These are phyloP conservation scores for Aotearoamyces nothofagi DNA, from an alignment of 2,329 filamentous ascomycete genomes.

Conservation along the genomic window DNA sequence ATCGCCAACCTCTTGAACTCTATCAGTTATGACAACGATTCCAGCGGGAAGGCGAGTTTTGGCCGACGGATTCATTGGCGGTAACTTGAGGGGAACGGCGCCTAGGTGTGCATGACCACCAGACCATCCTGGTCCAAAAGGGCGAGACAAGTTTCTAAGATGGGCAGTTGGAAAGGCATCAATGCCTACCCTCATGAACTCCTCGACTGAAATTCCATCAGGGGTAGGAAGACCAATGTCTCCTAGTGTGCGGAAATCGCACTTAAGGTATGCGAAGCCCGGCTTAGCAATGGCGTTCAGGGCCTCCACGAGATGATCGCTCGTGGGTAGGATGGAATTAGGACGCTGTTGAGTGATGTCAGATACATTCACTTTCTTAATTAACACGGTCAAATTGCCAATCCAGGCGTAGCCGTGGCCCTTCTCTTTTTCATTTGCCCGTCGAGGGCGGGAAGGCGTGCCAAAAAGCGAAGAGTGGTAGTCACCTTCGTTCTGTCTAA, in stretches of 20 bases:
- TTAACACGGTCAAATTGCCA: neutral
- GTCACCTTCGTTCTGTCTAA: constrained; percentile 2
- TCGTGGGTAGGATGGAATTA: neutral
- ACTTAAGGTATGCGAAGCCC: neutral
- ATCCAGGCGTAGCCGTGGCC: neutral
- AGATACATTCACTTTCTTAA: neutral
- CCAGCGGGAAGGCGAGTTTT: too few relatives aligned
- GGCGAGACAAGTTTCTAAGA: neutral
- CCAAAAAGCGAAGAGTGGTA: neutral
- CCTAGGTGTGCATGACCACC: constrained; percentile 1
- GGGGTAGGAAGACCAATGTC: constrained; percentile 1
- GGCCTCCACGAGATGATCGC: neutral
- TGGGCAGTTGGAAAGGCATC: neutral
- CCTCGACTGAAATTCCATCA: neutral
- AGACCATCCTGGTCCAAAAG: constrained; percentile 1
- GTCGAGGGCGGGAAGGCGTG: neutral
- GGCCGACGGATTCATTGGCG: neutral
- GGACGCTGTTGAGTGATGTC: neutral
- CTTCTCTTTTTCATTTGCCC: neutral
- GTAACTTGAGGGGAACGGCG: neutral
- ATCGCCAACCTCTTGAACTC: too few relatives aligned
- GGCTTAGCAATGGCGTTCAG: neutral
- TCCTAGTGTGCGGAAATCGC: neutral
- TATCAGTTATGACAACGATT: too few relatives aligned
- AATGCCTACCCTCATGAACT: neutral